These are phyloP conservation scores for Thymus mandschuricus DNA, from an alignment of 257 asterid species.

Conservation along the genomic window DNA sequence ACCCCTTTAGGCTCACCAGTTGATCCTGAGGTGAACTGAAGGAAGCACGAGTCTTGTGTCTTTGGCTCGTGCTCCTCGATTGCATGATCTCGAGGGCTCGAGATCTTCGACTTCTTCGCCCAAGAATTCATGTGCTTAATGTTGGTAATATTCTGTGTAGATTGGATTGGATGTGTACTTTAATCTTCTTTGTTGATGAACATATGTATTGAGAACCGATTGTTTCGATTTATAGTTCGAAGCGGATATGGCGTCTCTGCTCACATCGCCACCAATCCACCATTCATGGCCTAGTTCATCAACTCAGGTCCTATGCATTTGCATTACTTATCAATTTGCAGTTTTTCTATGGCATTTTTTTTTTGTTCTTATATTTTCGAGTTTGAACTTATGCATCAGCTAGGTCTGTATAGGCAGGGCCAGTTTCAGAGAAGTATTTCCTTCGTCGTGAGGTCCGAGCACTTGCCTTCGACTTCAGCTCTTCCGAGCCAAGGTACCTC, in stretches of 20 bases:
- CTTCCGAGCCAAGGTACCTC: slow-evolving; percentile 46
- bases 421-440: slow-evolving; percentile 40
- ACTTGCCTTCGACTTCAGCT: slow-evolving; percentile 45
- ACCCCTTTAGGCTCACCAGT: slow-evolving; percentile 77
- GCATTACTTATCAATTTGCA: background rate
- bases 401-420: slow-evolving; percentile 44
- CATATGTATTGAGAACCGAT: background rate
- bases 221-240: slow-evolving; percentile 21
- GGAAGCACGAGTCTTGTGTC: slow-evolving; percentile 52
- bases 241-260: slow-evolving; percentile 52
- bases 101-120: slow-evolving; percentile 47
- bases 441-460: slow-evolving; percentile 54
- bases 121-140: slow-evolving; percentile 55
- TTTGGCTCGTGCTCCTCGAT: slow-evolving; percentile 36
- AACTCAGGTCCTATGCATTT: slow-evolving; percentile 39
- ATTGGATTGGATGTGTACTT: too few relatives aligned
- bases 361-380: slow-evolving; percentile 27
- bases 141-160: too few relatives aligned
- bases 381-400: slow-evolving; percentile 45
- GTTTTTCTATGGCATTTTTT: background rate
- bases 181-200: too few relatives aligned
- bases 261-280: slow-evolving; percentile 42
- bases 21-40: slow-evolving; percentile 76
- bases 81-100: slow-evolving; percentile 22
- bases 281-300: slow-evolving; percentile 44